Conservation (phyloP, 2,329 filamentous ascomycete genomes). For the Aspergillus fumigatiaffinis region DNA sequence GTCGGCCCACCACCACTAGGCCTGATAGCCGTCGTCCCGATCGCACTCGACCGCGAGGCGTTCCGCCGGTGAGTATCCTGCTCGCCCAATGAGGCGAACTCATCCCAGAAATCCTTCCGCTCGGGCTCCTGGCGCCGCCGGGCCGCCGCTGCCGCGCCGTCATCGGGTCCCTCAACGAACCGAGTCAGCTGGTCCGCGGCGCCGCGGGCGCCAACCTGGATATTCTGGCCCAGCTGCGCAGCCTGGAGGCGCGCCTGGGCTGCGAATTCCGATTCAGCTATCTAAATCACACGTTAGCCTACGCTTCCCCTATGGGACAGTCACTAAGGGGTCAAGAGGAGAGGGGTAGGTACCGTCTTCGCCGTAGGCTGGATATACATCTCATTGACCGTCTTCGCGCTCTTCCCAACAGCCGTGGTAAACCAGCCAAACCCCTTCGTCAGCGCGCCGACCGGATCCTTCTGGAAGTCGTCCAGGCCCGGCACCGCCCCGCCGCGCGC, state of each 20-base stretch:
- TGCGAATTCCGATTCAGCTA: constrained; percentile 76
- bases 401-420: constrained; percentile 78
- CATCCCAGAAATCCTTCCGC: constrained; percentile 87
- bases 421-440: constrained; percentile 96
- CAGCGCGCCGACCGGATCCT: constrained; percentile 81
- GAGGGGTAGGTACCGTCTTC: constrained; percentile 61
- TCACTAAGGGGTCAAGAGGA: too few species aligned
- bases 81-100: constrained; percentile 66
- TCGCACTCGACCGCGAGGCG: constrained; percentile 44
- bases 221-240: constrained; percentile 55
- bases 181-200: constrained; percentile 77
- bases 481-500: constrained; percentile 37
- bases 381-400: constrained; percentile 86
- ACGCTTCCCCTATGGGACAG: too few species aligned
- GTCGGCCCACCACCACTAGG: constrained; percentile 33
- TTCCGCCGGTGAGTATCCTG: constrained; percentile 25
- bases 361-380: constrained; percentile 90
- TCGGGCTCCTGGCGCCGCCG: constrained; percentile 52
- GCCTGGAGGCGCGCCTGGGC: constrained; percentile 62
- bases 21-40: constrained; percentile 64
- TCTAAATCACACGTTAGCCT: constrained; percentile 42
- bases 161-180: constrained; percentile 75
- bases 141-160: constrained; percentile 45
- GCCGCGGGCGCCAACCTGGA: constrained; percentile 62
- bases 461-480: constrained; percentile 81